Evolutionary conservation across 345 rosid genomes (phyloP), one percentile per base, ranked within the genome.

Genomic region (Cardamine occulta): DNA sequence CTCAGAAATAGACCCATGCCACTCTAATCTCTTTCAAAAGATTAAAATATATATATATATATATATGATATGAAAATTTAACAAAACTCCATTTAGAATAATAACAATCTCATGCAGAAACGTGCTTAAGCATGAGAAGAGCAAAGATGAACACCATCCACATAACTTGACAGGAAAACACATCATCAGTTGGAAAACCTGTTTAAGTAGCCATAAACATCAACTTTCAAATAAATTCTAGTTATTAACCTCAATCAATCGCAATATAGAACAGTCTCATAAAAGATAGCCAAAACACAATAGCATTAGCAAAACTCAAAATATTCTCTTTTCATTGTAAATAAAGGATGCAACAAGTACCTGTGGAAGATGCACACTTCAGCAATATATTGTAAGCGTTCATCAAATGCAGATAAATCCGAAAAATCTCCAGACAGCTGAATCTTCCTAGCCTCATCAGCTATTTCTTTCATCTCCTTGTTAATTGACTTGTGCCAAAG

Each of bases 351-450:
- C 76, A 66, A 28, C 14, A 74, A 49, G 23, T 88, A 89, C 98
- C 97, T 87, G 81, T 91, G 98, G 79, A 85, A 93, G 77, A 91
- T 91, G 86, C 93, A 89, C 66, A 93, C 88, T 84, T 93, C 97
- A 29, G 96, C 94, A 81, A 91, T 85, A 72, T 84, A 93, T 79
- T 93, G 94, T 74, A 91, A 79, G 57, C 93, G 87, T 77, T 89
- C 92, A 72, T 91, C 86, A 74, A 93, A 93, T 78, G 83, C 84
- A 52, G 94, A 83, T 49, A 91, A 69, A 84, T 91, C 82, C 13
- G 83, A 81, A 78, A 88, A 91, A 80, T 91, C 88, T 70, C 91
- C 96, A 74, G 86, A 87, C 72, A 80, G 82, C 80, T 86, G 92
- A 69, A 93, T 89, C 72, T 72, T 93, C 81, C 93, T 87, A 59